Evolutionary conservation across 306 rosid genomes (phyloP), one percentile per base, ranked within the genome.

Genomic region (Sicyos edulis): DNA sequence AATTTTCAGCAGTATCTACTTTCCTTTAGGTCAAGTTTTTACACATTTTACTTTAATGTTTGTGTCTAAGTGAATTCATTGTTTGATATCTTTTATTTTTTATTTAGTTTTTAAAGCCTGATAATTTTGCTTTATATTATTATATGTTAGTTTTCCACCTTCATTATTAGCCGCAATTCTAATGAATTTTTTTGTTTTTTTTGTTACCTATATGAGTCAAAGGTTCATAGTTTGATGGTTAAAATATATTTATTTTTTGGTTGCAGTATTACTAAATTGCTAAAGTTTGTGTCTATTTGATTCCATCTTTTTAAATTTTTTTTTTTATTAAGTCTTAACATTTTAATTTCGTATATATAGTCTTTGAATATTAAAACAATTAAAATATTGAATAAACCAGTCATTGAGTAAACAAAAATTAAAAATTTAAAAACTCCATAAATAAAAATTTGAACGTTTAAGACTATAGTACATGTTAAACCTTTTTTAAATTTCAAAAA

Each of bases 121-220:
- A 11, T 22, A 58, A 24, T 26, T 58, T 58, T 58, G 8, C 9
- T 58, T 42, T 4, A 22, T 10, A 22, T 10, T 11, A 56, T 52
- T 53, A 15, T 6, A 15, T 15, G 20, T 53, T n/a, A 7, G 47
- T 42, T 42, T 42, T 53, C 19, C 22, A 5, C 4, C 22, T n/a
- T 53, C 57, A 54, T 54, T 54, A 54, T 57, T 57, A 57, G 34
- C 37, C 37, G 10, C 16, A 57, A 57, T 57, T 26, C 63, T 57
- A 57, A 21, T 54, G n/a, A n/a, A n/a, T n/a, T n/a, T n/a, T n/a
- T 17, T 0, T n/a, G 2, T 1, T 54, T 17, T 7, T 54, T 53
- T 54, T 7, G 15, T 42, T 56, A 8, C 1, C 47, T 42, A 42
- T 53, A 1, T 42, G 12, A 42, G 0, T 8, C 45, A 6, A 40